Percentiles rank a stretch among this genome's conserved stretches.
Conservation (phyloP, 495 filamentous ascomycete species). For the Penicillium diatomitis region DNA sequence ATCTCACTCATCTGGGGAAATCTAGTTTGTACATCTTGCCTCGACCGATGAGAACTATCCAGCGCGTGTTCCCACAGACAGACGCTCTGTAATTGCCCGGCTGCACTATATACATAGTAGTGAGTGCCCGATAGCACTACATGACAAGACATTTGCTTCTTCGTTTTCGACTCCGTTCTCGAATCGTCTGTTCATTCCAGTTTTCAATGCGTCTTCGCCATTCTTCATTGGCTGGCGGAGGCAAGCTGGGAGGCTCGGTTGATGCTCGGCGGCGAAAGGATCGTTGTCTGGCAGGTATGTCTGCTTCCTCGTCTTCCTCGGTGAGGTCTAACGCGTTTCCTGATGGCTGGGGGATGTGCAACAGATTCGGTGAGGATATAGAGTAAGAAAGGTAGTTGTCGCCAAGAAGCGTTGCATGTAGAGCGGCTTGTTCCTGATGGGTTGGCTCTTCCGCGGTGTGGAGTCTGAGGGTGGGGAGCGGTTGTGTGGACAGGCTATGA, state of each 20-base stretch:
- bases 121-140: constrained; percentile 12
- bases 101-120: too few relatives aligned
- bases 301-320: constrained; percentile 13
- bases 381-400: constrained; percentile 26
- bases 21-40: too few relatives aligned
- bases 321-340: constrained; percentile 11
- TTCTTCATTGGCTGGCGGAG: constrained; percentile 25
- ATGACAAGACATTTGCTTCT: constrained; percentile 32
- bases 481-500: constrained; percentile 3
- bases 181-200: constrained; percentile 37
- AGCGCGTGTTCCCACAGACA: too few relatives aligned
- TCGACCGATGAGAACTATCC: too few relatives aligned
- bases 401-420: constrained; percentile 16
- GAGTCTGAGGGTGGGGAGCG: constrained; percentile 10
- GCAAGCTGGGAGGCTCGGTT: constrained; percentile 28
- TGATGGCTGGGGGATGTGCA: constrained; percentile 18
- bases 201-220: constrained; percentile 37
- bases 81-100: too few relatives aligned
- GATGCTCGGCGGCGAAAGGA: constrained; percentile 27
- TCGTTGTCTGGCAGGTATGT: constrained; percentile 13
- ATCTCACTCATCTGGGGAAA: too few relatives aligned
- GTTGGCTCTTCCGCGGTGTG: constrained; percentile 7
- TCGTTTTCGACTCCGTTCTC: constrained; percentile 25
- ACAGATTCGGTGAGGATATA: constrained; percentile 32
- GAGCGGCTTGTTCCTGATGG: constrained; percentile 4